Evolutionary conservation across 306 rosid genomes (phyloP), one percentile per base, ranked within the genome.

Genomic region (Cucurbita moschata): DNA sequence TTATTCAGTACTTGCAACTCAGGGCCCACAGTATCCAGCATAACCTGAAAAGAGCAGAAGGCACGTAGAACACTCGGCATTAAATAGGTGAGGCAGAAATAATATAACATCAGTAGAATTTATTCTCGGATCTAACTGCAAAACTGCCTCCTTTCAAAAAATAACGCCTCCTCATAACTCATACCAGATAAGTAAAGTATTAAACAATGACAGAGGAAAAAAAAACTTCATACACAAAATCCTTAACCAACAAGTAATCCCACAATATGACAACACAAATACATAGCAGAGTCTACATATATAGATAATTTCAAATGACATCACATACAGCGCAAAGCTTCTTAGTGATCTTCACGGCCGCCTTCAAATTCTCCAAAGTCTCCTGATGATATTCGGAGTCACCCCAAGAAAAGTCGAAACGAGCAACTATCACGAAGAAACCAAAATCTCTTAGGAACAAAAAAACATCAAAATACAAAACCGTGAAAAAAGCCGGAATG

Each of bases 301-400:
- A 69, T 35, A 49, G 19, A 44, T 23, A 56, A 40, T 11, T 6
- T 73, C 10, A 16, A 69, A 21, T 38, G 39, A 39, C 47, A 3
- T 21, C 77, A 88, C 97, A 85, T 87, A 95, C 99, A 81, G 97
- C 96, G 84, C 99, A 91, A 2, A 95, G 97, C 87, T 89, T 95
- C 90, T 88, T 91, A 18, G 99, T 89, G 53, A 69, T 69, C 93
- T 83, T 91, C 16, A 91, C 88, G 80, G 97, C 92, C 54, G 80
- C 64, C 89, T 85, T 95, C 85, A 95, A 82, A 84, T 91, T 95
- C 82, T 88, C 90, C 86, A 95, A 78, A 75, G 97, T 89, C 81
- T 89, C 96, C 84, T 91, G 96, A 66, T 95, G 99, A 73, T 86
- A 91, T 39, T 85, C 89, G 11, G 85, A 50, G 82, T 89, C 80